Evolutionary conservation across 352 stramenopile species (phyloP).

Genomic region (Phytophthora parvispora): DNA sequence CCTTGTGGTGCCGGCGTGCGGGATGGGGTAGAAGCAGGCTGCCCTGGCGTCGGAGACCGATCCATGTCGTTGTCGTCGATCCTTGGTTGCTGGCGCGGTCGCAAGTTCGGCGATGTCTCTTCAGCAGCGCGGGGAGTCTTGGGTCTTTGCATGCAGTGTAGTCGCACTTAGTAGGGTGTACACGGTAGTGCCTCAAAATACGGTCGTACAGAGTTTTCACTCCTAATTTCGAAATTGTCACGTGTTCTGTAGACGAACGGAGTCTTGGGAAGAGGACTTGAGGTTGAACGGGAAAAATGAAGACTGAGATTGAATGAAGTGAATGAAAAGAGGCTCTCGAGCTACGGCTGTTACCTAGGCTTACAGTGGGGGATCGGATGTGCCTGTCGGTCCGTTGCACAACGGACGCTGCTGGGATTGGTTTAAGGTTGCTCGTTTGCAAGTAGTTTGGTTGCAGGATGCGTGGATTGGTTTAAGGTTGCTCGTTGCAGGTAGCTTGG

Average conservation of each 20-base stretch:
- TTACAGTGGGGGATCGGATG: not conserved
- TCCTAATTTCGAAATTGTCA: constrained; percentile 9
- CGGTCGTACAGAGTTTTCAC: constrained; percentile 4
- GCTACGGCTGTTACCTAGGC: not conserved
- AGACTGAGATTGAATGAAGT: not conserved
- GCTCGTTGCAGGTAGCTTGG: not conserved
- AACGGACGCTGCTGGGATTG: not conserved
- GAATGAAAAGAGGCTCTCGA: not conserved
- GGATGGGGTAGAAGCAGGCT: not conserved
- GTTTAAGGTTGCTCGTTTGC: not conserved
- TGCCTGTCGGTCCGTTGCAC: not conserved
- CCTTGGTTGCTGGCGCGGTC: not conserved
- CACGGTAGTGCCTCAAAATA: constrained; percentile 9
- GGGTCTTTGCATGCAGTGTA: constrained; percentile 4
- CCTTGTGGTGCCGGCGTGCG: not conserved
- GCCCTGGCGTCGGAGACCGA: not conserved
- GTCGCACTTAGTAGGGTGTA: not conserved
- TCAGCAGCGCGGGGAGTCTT: not conserved
- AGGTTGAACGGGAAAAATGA: not conserved
- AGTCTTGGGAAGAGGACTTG: not conserved
- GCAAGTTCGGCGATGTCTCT: constrained; percentile 1
- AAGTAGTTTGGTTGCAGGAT: too few relatives aligned
- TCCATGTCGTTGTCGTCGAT: not conserved
- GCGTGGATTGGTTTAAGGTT: not conserved
- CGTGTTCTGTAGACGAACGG: not conserved